Conservation (phyloP, 495 filamentous ascomycete species). For the Xylaria telfairii region DNA sequence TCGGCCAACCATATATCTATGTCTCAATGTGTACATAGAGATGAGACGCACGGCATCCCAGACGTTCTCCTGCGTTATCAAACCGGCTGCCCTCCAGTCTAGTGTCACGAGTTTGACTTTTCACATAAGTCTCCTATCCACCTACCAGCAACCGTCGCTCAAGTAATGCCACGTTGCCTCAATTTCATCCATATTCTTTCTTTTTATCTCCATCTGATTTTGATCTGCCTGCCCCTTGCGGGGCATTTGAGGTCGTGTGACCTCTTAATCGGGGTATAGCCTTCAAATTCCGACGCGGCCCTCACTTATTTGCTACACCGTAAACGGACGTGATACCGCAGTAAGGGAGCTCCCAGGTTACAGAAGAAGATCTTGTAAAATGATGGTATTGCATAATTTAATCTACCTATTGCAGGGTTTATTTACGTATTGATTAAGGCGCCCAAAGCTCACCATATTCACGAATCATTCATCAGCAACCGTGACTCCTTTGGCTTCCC, state of each 20-base stretch:
- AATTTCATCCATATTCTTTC: background rate
- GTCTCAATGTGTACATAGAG: background rate
- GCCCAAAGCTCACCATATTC: background rate
- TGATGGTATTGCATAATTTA: background rate
- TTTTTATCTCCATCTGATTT: slow-evolving; percentile 5
- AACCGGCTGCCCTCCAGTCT: background rate
- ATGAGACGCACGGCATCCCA: background rate
- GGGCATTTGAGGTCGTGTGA: slow-evolving; percentile 21
- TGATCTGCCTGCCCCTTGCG: slow-evolving; percentile 15
- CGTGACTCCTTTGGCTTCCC: background rate
- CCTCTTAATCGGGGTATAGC: background rate
- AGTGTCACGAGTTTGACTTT: background rate
- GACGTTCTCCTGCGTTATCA: background rate
- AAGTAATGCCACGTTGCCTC: background rate
- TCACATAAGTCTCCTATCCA: slow-evolving; percentile 8
- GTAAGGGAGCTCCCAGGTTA: background rate
- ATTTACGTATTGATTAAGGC: background rate
- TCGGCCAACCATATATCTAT: background rate
- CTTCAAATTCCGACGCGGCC: slow-evolving; percentile 8
- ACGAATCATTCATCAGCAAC: background rate
- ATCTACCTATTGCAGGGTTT: background rate
- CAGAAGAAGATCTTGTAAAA: background rate
- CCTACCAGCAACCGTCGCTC: slow-evolving; percentile 7
- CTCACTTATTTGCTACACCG: slow-evolving; percentile 5
- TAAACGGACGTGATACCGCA: slow-evolving; percentile 1